Evolutionary conservation across 2,329 filamentous ascomycete species (phyloP).

Genomic region (Aschersonia sp.): DNA sequence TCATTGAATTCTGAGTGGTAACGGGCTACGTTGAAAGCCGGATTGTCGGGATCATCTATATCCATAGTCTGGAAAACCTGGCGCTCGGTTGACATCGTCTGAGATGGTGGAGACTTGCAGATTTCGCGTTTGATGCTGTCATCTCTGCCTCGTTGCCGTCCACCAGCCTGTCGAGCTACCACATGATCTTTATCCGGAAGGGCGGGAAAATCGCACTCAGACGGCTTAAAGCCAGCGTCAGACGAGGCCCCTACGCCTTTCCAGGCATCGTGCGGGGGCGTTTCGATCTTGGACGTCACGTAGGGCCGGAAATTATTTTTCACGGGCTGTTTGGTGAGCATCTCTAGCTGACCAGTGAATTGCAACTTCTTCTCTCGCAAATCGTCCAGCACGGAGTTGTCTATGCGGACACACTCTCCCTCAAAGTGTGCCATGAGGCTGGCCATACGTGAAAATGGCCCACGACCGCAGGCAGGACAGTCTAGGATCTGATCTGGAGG

Average conservation of each 20-base stretch:
- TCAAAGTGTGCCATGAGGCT: constrained; percentile 32
- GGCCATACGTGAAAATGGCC: constrained; percentile 20
- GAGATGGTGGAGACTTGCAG: too few relatives aligned
- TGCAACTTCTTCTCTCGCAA: constrained; percentile 21
- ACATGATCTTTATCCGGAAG: too few relatives aligned
- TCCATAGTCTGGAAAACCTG: constrained; percentile 8
- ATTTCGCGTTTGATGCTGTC: too few relatives aligned
- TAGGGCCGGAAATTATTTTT: constrained; percentile 14
- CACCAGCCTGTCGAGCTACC: too few relatives aligned
- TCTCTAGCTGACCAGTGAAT: constrained; percentile 17
- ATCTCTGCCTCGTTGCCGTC: too few relatives aligned
- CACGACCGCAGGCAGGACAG: constrained; percentile 30
- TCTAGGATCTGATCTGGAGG: constrained; percentile 22
- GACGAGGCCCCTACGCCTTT: not conserved
- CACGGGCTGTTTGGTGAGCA: constrained; percentile 11
- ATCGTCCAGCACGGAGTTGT: constrained; percentile 14
- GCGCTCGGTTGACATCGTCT: constrained; percentile 5
- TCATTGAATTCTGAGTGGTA: constrained; percentile 29
- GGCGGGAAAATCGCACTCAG: constrained; percentile 4
- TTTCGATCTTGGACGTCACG: constrained; percentile 5
- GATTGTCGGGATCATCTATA: constrained; percentile 28
- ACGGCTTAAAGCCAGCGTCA: not conserved
- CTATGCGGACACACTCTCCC: constrained; percentile 23
- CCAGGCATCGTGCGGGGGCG: not conserved
- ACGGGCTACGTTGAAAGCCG: constrained; percentile 28